Base-by-base conservation (phyloP, 345 rosid genomes). In the Brassica rapa region DNA sequence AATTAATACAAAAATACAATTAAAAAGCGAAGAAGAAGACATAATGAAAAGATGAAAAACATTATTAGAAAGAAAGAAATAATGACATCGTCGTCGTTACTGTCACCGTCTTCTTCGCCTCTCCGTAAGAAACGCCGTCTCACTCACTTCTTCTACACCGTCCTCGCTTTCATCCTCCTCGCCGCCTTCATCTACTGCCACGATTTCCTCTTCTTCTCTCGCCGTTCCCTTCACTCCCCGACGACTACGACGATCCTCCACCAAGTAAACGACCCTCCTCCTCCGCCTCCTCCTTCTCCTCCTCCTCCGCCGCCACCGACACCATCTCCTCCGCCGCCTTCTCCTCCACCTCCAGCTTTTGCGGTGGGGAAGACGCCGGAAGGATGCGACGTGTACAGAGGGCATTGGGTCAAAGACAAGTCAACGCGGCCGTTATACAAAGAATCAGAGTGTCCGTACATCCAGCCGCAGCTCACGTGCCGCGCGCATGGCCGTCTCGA, bases 401-500 rank as follows among this genome's bases (percentile, higher is more conserved):
- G 98, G 37, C 85, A 78, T 27, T 94, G 98, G 98, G 88, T 94
- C 30, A 67, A 83, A 83, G 98, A 92, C 70, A 81, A 85, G 83
- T 77, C 71, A 61, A 82, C 72, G 11, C 82, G 91, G 27, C 98
- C 97, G 29, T 83, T 76, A 9, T 94, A 94, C 72, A 7, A 81
- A 53, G 98, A 94, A 82, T 87, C 85, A 11, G 92, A 92, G 41
- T 92, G 97, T 80, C 97, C 97, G n/a, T 91, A 91, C 80, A 89
- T 94, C 14, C 96, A 88, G 72, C 97, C 96, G 12, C 98, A 93
- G 84, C 73, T 93, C 67, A 91, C 98, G 23, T 93, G 98, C 73
- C 96, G 88, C 6, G 84, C 86, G 27, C 96, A 87, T 59, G 97
- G 96, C 7, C 82, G 97, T 73, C 93, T 86, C 8, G 96, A 90